A percentile compares a stretch with the other conserved stretches of the same genome.
Conservation (phyloP, 495 filamentous ascomycete species). For the Podospora pseudocomata region DNA sequence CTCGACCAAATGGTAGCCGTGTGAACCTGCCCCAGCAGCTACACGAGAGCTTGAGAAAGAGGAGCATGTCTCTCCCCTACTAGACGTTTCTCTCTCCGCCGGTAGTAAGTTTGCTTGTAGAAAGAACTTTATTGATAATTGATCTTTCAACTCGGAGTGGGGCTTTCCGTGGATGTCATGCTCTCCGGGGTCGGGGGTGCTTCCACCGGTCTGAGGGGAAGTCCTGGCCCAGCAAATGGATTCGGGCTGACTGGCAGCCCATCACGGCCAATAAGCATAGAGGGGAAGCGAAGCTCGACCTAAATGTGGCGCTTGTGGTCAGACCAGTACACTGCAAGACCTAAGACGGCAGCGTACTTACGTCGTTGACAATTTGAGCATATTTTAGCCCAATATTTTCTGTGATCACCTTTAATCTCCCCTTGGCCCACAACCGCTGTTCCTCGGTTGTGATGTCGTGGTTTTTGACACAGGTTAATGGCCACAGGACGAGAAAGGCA, state of each 20-base stretch:
- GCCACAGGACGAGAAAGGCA: conserved; percentile 39
- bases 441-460: conserved; percentile 44
- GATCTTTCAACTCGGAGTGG: not conserved
- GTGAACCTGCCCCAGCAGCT: too few species aligned
- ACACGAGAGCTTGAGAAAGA: too few species aligned
- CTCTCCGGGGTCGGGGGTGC: not conserved
- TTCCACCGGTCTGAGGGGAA: not conserved
- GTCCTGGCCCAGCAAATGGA: conserved; percentile 11
- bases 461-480: conserved; percentile 37
- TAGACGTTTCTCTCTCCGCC: too few species aligned
- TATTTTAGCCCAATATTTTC: conserved; percentile 44
- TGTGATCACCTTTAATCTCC: conserved; percentile 41
- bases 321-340: not conserved
- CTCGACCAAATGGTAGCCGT: too few species aligned
- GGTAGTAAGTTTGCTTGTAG: not conserved
- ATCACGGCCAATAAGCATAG: conserved; percentile 47
- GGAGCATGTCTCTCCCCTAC: too few species aligned
- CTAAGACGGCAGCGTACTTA: conserved; percentile 14
- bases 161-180: not conserved
- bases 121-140: not conserved
- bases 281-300: conserved; percentile 47
- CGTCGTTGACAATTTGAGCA: conserved; percentile 40
- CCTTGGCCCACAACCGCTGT: conserved; percentile 44
- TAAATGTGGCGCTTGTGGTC: conserved; percentile 5
- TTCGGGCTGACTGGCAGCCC: conserved; percentile 19